Base-by-base conservation (phyloP, 495 filamentous ascomycete genomes). In the Elasticomyces elasticus region DNA sequence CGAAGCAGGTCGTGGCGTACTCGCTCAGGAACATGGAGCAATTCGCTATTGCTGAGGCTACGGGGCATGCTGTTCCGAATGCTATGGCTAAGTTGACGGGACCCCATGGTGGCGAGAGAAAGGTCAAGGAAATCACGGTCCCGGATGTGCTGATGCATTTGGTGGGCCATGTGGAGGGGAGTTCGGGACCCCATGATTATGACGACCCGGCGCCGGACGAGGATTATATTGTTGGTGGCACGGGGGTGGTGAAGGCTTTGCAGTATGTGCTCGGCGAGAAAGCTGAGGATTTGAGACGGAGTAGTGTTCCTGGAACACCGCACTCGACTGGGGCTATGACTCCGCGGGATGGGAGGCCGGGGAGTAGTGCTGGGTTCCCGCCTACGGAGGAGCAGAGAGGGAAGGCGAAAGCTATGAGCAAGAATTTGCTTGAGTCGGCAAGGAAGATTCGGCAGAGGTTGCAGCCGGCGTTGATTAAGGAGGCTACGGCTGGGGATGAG, bases 191-290 rank as follows among this genome's bases (percentile, higher is more conserved):
- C 48, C 77, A 86, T 37, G 79, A 81, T 28, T 77, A 84, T 25
- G 79, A 84, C 51, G 83, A 85, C 3, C 76, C 80, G 17, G 85
- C 87, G 24, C 87, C 90, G 1, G 88, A 94, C 58, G 85, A 94
- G 42, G 87, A 96, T 64, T 95, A 97, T 68, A 88, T 97, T 35
- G 89, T 98, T 62, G 89, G 90, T 33, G 90, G 91, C 19, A 95
- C 90, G 0, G 92, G 91, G 55, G 87, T 98, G 0, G 92, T 95
- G 30, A 94, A 68, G 68, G 90, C 89, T 22, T 72, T 98, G 49
- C 85, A 88, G 43, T 89, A 94, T 42, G 94, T 89, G 61, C 76
- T 98, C 28, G 82, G 85, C 51, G 94, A 94, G 59, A 77, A 79
- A 60, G 78, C 74, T 12, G 74, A 76, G 40, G 80, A 82, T 58